Conservation (phyloP, 1,284 basidiomycete species). For the Leccinum pseudoinsigne region DNA sequence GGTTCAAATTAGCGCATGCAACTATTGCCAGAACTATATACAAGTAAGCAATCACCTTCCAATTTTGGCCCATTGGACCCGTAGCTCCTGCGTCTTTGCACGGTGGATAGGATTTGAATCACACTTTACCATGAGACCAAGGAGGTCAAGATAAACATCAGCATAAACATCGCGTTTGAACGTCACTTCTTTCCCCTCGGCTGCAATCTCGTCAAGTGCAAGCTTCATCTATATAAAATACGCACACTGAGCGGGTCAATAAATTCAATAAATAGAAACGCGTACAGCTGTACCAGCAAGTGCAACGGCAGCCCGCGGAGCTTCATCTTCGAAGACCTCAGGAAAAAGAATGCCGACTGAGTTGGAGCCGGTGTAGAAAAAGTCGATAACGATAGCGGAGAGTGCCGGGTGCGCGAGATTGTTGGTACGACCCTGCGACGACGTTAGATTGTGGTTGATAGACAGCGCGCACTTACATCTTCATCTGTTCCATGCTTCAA, state of each 20-base stretch:
- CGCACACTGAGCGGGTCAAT: not conserved
- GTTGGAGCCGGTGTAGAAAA: not conserved
- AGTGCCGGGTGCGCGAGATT: not conserved
- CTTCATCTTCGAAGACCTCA: not conserved
- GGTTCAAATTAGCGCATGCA: not conserved
- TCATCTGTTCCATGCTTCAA: not conserved
- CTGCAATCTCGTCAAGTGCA: not conserved
- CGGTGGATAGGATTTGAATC: not conserved
- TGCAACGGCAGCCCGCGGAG: not conserved
- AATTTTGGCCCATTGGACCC: not conserved
- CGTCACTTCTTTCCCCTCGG: not conserved
- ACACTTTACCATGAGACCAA: not conserved
- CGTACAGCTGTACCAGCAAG: not conserved
- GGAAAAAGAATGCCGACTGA: not conserved
- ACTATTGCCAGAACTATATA: not conserved
- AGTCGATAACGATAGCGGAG: not conserved
- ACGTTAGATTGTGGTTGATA: not conserved
- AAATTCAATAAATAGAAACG: not conserved
- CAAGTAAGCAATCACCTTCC: not conserved
- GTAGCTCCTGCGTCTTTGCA: not conserved
- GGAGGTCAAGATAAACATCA: not conserved
- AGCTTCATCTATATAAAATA: not conserved
- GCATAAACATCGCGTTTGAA: not conserved
- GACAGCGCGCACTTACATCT: not conserved
- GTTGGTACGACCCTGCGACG: not conserved